phyloP scores from a whole-genome alignment of 2,329 filamentous ascomycete species.

The Trichoderma koningiopsis region DNA sequence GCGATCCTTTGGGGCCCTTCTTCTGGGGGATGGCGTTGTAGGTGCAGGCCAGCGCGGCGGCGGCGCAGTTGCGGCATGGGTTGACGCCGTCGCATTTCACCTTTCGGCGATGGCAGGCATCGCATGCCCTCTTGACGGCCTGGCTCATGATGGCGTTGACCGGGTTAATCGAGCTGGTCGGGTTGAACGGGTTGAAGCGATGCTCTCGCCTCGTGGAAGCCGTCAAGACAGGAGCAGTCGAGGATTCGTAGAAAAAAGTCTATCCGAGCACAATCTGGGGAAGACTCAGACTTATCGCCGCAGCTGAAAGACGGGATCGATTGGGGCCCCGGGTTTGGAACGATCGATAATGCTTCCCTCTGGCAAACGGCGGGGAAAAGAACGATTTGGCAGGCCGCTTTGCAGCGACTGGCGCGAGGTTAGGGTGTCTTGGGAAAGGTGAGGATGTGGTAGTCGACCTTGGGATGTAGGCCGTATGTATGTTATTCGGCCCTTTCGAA shows the following conservation, averaged over 20 bases:
- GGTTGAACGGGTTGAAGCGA: neutral
- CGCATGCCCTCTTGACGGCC: slow-evolving; percentile 65
- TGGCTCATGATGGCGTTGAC: slow-evolving; percentile 46
- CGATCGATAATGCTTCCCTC: neutral
- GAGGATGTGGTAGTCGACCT: neutral
- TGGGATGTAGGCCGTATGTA: slow-evolving; percentile 20
- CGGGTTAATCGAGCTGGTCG: too few species aligned
- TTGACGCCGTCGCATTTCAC: slow-evolving; percentile 73
- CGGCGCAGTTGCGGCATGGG: slow-evolving; percentile 70
- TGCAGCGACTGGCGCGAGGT: slow-evolving; percentile 10
- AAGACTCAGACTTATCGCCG: slow-evolving; percentile 19
- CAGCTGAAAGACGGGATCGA: neutral
- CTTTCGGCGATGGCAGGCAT: slow-evolving; percentile 73
- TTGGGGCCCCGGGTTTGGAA: slow-evolving; percentile 5
- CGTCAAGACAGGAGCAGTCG: neutral
- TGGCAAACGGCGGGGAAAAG: slow-evolving; percentile 2
- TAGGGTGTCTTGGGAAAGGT: neutral
- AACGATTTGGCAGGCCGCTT: slow-evolving; percentile 8
- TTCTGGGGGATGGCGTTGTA: slow-evolving; percentile 77
- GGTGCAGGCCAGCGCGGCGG: slow-evolving; percentile 68
- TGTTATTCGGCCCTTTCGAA: slow-evolving; percentile 28
- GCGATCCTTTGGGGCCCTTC: slow-evolving; percentile 73
- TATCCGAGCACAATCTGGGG: slow-evolving; percentile 11
- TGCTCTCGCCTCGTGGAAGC: neutral
- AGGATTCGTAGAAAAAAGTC: neutral